Base-by-base conservation (phyloP, 2,329 filamentous ascomycete species). In the Cladosporium sp. region DNA sequence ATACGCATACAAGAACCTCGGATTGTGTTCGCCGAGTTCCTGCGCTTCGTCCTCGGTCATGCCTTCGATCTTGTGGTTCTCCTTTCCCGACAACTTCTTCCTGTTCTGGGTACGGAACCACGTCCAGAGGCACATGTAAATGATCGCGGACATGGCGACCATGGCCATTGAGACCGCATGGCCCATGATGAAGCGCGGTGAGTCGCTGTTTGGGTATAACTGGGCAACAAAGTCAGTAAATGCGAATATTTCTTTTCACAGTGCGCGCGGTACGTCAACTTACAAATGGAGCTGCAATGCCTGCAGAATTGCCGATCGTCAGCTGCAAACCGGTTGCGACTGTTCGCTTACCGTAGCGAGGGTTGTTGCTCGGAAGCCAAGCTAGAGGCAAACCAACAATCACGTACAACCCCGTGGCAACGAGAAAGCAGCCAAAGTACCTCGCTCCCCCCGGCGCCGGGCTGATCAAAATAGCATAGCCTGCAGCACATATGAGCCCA, bases 291-390 rank as follows among this genome's bases (percentile, higher is more conserved):
- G 47, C 18, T 82, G 89, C 85, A 56, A 90, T 85, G 2, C 87
- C 87, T 11, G 82, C 79, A 12, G 77, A 74, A 57, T 90, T 90
- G 2, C 85, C 86, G 47, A 85, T 77, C 0, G 81, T 87, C 29
- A 89, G 72, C 64, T 89, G 85, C 63, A 89, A 64, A 0, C 84
- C 86, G 1, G 80, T 87, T 0, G 84, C 85, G 0, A 84, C 86
- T 0, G 86, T 86, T 24, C 87, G 74, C 66, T 90, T 91, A 7
- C 86, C 86, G 57, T 89, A 91, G 7, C 87, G 75, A 2, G 88
- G 87, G 12, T 80, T 77, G 54, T 89, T 90, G 17, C 79, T 83
- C 0, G 85, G 79, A 7, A 61, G 56, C 47, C 47, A 50, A 17
- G 47, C 47, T 17, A 50, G 17, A 8, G 47, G 47, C 3, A 50